Conservation (phyloP, 1,284 basidiomycete genomes). For the Ustilago crameri region DNA sequence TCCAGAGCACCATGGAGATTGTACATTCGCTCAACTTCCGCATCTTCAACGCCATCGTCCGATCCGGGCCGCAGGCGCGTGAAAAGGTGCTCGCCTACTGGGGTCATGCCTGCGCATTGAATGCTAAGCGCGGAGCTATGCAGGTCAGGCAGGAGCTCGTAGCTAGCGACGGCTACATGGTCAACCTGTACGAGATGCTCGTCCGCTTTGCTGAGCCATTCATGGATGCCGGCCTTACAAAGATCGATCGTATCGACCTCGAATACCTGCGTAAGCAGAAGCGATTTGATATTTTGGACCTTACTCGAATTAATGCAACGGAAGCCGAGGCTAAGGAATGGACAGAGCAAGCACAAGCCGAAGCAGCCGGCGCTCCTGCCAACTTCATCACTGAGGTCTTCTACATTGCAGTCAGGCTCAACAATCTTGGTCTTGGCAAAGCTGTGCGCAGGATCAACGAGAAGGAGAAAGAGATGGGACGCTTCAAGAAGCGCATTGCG, state of each 20-base stretch:
- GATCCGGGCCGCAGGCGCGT: slow-evolving; percentile 80
- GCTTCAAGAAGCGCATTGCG: slow-evolving; percentile 76
- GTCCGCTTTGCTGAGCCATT: slow-evolving; percentile 94
- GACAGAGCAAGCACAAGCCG: slow-evolving; percentile 32
- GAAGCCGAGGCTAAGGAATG: slow-evolving; percentile 63
- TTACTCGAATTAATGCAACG: slow-evolving; percentile 65
- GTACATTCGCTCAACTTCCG: slow-evolving; percentile 82
- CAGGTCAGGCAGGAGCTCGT: slow-evolving; percentile 85
- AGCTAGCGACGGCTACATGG: slow-evolving; percentile 90
- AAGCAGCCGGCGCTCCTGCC: slow-evolving; percentile 20
- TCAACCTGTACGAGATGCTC: slow-evolving; percentile 85
- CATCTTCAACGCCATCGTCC: slow-evolving; percentile 87
- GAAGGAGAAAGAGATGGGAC: slow-evolving; percentile 74
- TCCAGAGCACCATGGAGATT: slow-evolving; percentile 59
- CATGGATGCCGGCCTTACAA: slow-evolving; percentile 89
- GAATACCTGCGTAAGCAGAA: slow-evolving; percentile 72
- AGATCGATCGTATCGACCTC: slow-evolving; percentile 86
- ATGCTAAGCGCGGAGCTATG: slow-evolving; percentile 87
- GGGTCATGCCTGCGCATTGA: slow-evolving; percentile 78
- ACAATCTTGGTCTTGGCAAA: slow-evolving; percentile 70
- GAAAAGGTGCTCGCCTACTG: slow-evolving; percentile 89
- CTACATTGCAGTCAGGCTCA: slow-evolving; percentile 73
- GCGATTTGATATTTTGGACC: slow-evolving; percentile 54
- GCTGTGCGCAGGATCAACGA: slow-evolving; percentile 77
- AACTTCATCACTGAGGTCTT: slow-evolving; percentile 98